Base-by-base conservation (phyloP, 1,284 basidiomycete genomes). In the Veloporphyrellus conicus region DNA sequence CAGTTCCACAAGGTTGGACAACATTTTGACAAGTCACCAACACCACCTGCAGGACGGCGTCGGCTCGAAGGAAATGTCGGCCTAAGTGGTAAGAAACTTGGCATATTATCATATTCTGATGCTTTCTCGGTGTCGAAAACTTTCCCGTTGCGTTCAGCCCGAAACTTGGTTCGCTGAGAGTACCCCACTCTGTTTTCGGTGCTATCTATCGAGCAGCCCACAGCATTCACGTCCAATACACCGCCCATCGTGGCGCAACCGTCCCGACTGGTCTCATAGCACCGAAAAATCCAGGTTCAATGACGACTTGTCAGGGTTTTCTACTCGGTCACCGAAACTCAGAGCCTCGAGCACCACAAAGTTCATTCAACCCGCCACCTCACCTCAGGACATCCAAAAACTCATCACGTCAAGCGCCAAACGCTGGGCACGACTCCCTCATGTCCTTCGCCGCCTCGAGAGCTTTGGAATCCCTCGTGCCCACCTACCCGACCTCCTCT, bases 401-500 rank as follows among this genome's bases (percentile, higher is more conserved):
- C 41, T 63, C 16, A 36, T 68, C 40, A 16, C 46, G 34, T 53
- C 48, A 15, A 53, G 59, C 23, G 65, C 54, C 14, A 43, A 50
- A 28, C 34, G 43, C 5, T 75, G 73, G 74, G 50, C 52, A 12
- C 43, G 28, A 31, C 50, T 56, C 31, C 51, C 56, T 12, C 53
- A 57, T 39, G 56, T 71, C 3, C 55, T 44, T 38, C 46, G 57
- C 15, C 64, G 73, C 37, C 57, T 75, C 11, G 52, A 56, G 18
- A 49, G 54, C 4, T 73, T 73, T 40, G 74, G 74, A 20, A 60
- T 75, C 18, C 67, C 67, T 23, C 43, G 47, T 3, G 25, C 45
- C 0, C 58, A 70, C 27, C 27, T 69, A 2, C 50, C 47, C 1
- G 54, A 54, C 14, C 57, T 73, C 7, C 58, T 75, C 10, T 50